Percentiles rank a stretch among this genome's conserved stretches.
Evolutionary conservation across 2,329 filamentous ascomycete genomes (phyloP).

Genomic region (Orbilia ellipsospora): DNA sequence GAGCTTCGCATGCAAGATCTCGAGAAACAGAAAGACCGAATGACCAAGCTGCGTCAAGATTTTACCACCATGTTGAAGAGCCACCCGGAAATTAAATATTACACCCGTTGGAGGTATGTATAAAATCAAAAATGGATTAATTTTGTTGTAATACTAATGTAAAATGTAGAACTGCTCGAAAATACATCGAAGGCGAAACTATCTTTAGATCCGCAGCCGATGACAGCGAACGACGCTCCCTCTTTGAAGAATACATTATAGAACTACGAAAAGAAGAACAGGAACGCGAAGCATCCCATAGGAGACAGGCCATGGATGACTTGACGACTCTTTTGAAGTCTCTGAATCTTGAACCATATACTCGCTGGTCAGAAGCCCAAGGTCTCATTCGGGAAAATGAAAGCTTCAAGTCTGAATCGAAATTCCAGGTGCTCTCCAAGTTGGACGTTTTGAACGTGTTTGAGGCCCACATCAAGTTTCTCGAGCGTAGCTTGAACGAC

Average conservation of each 20-base stretch:
- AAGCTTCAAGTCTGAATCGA: constrained; percentile 81
- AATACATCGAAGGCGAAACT: constrained; percentile 93
- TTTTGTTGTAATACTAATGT: background rate
- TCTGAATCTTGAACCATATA: constrained; percentile 89
- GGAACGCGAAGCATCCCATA: constrained; percentile 77
- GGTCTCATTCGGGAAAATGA: constrained; percentile 80
- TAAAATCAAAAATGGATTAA: background rate
- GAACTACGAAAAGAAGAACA: constrained; percentile 83
- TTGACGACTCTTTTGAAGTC: constrained; percentile 80
- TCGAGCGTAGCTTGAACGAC: constrained; percentile 93
- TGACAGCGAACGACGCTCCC: constrained; percentile 84
- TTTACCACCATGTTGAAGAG: constrained; percentile 96
- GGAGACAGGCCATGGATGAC: constrained; percentile 85
- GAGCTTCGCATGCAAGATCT: constrained; percentile 93
- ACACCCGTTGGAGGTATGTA: constrained; percentile 84
- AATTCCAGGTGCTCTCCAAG: constrained; percentile 85
- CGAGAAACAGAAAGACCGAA: constrained; percentile 90
- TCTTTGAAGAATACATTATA: constrained; percentile 93
- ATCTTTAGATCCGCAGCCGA: constrained; percentile 92
- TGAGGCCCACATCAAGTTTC: constrained; percentile 90
- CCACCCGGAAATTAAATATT: constrained; percentile 96
- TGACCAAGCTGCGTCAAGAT: constrained; percentile 89
- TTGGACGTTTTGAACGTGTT: constrained; percentile 92
- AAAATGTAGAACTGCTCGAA: constrained; percentile 74
- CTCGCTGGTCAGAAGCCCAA: constrained; percentile 91